Base-by-base conservation (phyloP, 2,329 filamentous ascomycete species). In the Cordyceps militaris region DNA sequence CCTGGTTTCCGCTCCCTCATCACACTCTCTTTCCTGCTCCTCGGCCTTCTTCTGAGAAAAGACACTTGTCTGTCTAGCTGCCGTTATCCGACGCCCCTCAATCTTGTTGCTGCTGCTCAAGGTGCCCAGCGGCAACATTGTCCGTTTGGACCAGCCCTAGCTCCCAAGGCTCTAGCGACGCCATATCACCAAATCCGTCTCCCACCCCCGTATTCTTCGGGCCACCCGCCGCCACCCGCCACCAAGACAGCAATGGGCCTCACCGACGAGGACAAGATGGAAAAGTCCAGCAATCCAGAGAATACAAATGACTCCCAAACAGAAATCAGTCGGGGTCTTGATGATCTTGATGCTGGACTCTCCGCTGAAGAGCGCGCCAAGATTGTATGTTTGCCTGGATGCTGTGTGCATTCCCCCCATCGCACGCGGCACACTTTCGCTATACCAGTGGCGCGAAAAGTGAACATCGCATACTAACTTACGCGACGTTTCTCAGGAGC, bases 341-440 rank as follows among this genome's bases (percentile, higher is more conserved):
- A 75, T 56, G 71, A 76, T 54, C 73, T 73, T 7, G 87, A 91
- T 70, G 84, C 80, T 49, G 82, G 83, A 8, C 71, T 88, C 63
- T 84, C 78, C 40, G 79, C 80, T 1, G 84, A 83, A 61, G 87
- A 90, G 67, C 79, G 74, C 62, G 79, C 79, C 26, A 77, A 72
- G 50, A 80, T 83, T 65, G 87, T 89, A 72, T 62, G 80, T 71
- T 58, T 56, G 32, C 51, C 57, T 42, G 3, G 8, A 26, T 56
- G 43, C 44, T 26, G 5, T 54, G 30, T 54, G 23, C 19, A 13
- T 42, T 21, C 23, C 19, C 21, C 14, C 4, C 23, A 51, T 55
- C 24, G 52, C 52, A 7, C 40, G 21, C 38, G 16, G 26, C 38
- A 26, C 44, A 11, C 32, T 16, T 26, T 23, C 9, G 23, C 46